Percentiles rank a stretch among this genome's conserved stretches.
Conservation (phyloP, 2,329 filamentous ascomycete species). For the Elsinoe arachidis region DNA sequence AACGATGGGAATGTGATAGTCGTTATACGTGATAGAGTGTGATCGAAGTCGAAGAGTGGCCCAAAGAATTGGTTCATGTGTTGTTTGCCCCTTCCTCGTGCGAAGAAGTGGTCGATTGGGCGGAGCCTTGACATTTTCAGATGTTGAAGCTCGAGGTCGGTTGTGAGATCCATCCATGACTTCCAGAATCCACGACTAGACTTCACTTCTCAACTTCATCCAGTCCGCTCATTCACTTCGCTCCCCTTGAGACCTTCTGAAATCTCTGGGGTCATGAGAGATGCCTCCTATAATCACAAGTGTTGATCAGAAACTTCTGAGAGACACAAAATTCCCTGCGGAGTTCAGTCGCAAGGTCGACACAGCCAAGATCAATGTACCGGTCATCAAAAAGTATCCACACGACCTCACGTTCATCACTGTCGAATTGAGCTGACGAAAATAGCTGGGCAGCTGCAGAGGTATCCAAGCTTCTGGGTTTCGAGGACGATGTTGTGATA, state of each 20-base stretch:
- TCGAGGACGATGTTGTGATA: slow-evolving; percentile 91
- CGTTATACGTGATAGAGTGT: neutral
- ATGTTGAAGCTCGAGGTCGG: neutral
- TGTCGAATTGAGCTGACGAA: neutral
- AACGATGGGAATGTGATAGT: neutral
- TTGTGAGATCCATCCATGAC: too few relatives aligned
- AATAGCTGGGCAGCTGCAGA: slow-evolving; percentile 83
- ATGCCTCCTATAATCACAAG: slow-evolving; percentile 46
- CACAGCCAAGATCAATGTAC: slow-evolving; percentile 92
- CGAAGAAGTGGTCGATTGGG: neutral
- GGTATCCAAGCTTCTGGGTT: slow-evolving; percentile 80
- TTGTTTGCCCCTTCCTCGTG: neutral
- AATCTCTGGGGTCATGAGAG: neutral
- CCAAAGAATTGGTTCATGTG: neutral
- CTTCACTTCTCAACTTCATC: too few relatives aligned
- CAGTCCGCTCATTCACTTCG: neutral
- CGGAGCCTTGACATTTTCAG: neutral
- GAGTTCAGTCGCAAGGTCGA: slow-evolving; percentile 96
- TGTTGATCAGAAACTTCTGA: slow-evolving; percentile 81
- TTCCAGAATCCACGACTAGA: too few relatives aligned
- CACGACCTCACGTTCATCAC: too few relatives aligned
- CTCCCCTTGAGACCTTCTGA: neutral
- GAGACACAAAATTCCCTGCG: slow-evolving; percentile 84
- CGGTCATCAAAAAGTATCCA: slow-evolving; percentile 87
- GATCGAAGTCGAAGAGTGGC: neutral